Base-by-base conservation (phyloP, 129 eudicot species). In the Lactuca sativa region DNA sequence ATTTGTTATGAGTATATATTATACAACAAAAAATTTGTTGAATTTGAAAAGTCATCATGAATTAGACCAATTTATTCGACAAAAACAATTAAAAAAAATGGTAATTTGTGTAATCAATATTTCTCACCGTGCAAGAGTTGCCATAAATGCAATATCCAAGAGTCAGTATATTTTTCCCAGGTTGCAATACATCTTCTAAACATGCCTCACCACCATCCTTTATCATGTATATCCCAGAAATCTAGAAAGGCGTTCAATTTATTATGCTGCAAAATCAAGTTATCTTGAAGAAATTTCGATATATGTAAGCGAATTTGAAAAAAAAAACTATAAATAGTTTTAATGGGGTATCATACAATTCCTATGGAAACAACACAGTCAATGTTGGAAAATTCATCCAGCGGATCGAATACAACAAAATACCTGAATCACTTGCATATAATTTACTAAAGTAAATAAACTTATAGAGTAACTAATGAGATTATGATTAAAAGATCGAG, bases 141-240 rank as follows among this genome's bases (percentile, higher is more conserved):
- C 99, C 99, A 73, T 93, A 93, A 97, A 93, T 90, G 86, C 97
- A 93, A 58, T 93, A 93, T 65, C 99, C 99, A 72, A 97, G 97
- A 51, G 99, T 97, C 40, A 87, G n/a, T 97, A 93, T 79, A 66
- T 85, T 85, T 77, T 74, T 90, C 72, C 99, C 99, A 53, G 99
- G 91, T 79, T 85, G 90, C 80, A 93, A 75, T 25, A 87, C 97
- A 78, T 87, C 95, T 56, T 87, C 95, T 44, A 93, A 57, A 71
- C 72, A 71, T 44, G 95, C 85, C 47, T 87, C 92, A 13, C 31
- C 69, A 5, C 80, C 88, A 13, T 90, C 92, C 66, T 86, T 85
- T 69, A 87, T 62, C 88, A 75, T 69, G 80, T 93, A 93, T 57
- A 93, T 90, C 68, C 99, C 99, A 78, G 90, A 93, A 32, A 93